Percentiles rank a stretch among this genome's conserved stretches.
Conservation (phyloP, 768 basidiomycete genomes). For the Trametes cinnabarina region DNA sequence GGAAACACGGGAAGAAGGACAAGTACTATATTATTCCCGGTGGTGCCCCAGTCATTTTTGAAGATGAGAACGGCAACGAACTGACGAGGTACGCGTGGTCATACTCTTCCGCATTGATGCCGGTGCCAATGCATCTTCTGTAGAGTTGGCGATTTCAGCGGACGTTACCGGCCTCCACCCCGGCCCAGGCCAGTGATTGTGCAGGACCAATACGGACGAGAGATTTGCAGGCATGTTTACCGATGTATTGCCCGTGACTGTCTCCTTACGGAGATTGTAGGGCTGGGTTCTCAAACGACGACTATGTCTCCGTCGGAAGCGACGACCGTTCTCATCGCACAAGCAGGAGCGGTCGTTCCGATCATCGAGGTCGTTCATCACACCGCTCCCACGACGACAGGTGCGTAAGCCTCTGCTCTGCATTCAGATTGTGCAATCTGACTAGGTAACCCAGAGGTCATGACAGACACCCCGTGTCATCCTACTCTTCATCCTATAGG, state of each 20-base stretch:
- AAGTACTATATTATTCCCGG: conserved; percentile 62
- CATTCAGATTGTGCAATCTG: not conserved
- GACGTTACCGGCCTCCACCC: conserved; percentile 23
- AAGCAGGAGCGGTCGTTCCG: conserved; percentile 3
- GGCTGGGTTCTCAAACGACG: conserved; percentile 25
- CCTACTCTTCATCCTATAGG: not conserved
- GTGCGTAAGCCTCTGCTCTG: not conserved
- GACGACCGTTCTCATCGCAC: conserved; percentile 14
- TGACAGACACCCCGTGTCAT: not conserved
- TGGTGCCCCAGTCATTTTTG: conserved; percentile 64
- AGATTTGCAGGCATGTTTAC: conserved; percentile 53
- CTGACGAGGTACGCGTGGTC: conserved; percentile 52
- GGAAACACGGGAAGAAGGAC: conserved; percentile 29
- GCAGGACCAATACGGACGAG: conserved; percentile 56
- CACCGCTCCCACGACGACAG: conserved; percentile 8
- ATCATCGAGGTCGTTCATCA: conserved; percentile 12
- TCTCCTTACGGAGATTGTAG: conserved; percentile 4
- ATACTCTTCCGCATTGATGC: no score
- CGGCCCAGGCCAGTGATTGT: conserved; percentile 35
- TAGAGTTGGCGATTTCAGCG: conserved; percentile 54
- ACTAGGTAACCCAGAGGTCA: not conserved
- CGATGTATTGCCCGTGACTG: no score
- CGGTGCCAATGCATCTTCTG: no score
- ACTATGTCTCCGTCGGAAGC: conserved; percentile 17
- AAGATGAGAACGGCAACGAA: conserved; percentile 62